Conservation (phyloP, 441 rosid genomes). For the Pelargonium hybrid region DNA sequence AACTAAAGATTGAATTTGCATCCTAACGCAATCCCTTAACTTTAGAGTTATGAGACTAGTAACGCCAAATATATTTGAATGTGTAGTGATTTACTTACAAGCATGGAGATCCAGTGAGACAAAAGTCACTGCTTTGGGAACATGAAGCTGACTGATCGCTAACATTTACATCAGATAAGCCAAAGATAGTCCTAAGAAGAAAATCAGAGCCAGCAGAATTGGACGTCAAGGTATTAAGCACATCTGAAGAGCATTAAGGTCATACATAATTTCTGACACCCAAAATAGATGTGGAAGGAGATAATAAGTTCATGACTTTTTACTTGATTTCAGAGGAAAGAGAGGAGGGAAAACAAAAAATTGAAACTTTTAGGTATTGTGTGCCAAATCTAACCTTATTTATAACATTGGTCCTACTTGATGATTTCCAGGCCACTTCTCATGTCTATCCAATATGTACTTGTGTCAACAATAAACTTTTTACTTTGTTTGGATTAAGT, state of each 20-base stretch:
- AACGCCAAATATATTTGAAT: not conserved
- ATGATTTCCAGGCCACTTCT: not conserved
- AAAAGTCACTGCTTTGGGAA: conserved; percentile 31
- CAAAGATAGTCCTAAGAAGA: conserved; percentile 49
- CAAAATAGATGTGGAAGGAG: conserved; percentile 3
- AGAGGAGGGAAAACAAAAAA: not conserved
- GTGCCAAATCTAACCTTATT: not conserved
- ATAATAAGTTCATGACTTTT: not conserved
- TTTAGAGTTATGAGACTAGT: not conserved
- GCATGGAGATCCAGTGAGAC: conserved; percentile 49
- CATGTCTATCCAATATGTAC: not conserved
- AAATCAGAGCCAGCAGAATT: conserved; percentile 35
- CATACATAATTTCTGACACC: not conserved
- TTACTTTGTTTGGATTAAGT: not conserved
- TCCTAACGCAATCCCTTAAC: not conserved
- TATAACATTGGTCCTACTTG: not conserved
- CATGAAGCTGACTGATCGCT: conserved; percentile 33
- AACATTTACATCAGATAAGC: conserved; percentile 31
- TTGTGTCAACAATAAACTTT: no score
- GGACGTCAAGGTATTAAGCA: conserved; percentile 35
- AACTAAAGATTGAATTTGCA: not conserved
- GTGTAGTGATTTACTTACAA: conserved; percentile 46
- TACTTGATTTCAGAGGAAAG: not conserved
- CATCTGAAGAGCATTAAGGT: conserved; percentile 52
- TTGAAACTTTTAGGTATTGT: not conserved